A percentile compares a stretch with the other conserved stretches of the same genome.
Conservation (phyloP, 768 basidiomycete species). For the Chalciporus sphaerocephalus region DNA sequence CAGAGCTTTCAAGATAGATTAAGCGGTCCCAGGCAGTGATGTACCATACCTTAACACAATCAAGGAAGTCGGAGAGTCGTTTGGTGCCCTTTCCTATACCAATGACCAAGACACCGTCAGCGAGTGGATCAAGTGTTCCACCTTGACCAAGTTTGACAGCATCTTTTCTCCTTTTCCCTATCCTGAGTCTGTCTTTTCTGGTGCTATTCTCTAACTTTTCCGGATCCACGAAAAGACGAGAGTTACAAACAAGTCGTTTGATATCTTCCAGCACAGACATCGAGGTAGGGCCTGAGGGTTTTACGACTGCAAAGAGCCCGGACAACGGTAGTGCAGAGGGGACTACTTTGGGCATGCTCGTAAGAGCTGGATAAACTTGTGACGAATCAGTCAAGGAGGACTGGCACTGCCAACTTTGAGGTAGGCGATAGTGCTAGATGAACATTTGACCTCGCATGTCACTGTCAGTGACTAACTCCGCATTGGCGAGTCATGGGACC, state of each 20-base stretch:
- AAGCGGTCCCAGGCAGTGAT: neutral
- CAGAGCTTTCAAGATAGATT: conserved; percentile 15
- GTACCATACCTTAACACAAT: conserved; percentile 86
- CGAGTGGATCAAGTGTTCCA: conserved; percentile 93
- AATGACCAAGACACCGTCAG: conserved; percentile 91
- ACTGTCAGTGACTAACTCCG: too few species aligned
- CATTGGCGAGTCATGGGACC: too few species aligned
- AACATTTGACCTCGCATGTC: too few species aligned
- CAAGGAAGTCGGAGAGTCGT: conserved; percentile 73
- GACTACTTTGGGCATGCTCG: conserved; percentile 64
- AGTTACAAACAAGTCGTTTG: conserved; percentile 72
- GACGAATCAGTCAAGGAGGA: too few species aligned
- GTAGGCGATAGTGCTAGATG: too few species aligned
- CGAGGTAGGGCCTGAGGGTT: conserved; percentile 90
- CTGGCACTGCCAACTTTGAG: too few species aligned
- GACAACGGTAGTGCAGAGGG: conserved; percentile 59
- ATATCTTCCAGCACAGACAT: conserved; percentile 87
- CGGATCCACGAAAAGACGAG: conserved; percentile 69
- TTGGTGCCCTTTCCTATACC: conserved; percentile 91
- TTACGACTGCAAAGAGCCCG: conserved; percentile 81
- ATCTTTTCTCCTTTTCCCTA: conserved; percentile 37
- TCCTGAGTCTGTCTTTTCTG: conserved; percentile 40
- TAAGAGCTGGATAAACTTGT: neutral
- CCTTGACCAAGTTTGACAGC: conserved; percentile 85
- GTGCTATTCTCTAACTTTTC: conserved; percentile 51